These are phyloP conservation scores for Macadamia integrifolia DNA, from an alignment of 164 flowering plant genomes.

Conservation along the genomic window DNA sequence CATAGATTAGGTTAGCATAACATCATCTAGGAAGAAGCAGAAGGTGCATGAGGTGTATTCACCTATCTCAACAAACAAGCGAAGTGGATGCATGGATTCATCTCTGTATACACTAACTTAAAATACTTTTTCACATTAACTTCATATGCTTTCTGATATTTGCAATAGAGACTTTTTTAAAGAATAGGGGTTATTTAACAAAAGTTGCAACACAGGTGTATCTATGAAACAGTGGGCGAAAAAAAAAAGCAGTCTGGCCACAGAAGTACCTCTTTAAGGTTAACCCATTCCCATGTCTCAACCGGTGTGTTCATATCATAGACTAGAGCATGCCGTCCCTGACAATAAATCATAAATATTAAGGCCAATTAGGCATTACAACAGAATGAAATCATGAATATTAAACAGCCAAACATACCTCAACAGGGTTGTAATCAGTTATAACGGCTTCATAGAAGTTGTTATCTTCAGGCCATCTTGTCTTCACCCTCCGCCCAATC, in stretches of 20 bases:
- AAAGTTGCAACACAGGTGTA: no score
- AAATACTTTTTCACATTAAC: no score
- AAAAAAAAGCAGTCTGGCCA: neutral
- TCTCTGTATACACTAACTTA: no score
- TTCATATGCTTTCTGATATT: no score
- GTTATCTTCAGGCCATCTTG: slow-evolving; percentile 97
- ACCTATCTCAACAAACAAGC: no score
- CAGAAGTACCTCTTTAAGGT: slow-evolving; percentile 44
- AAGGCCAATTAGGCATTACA: neutral
- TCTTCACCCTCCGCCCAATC: slow-evolving; percentile 82
- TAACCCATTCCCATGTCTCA: slow-evolving; percentile 55
- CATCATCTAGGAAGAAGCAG: no score
- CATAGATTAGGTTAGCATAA: no score
- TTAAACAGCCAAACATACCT: slow-evolving; percentile 37
- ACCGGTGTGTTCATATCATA: slow-evolving; percentile 40
- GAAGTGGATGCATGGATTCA: no score
- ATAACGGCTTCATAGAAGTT: slow-evolving; percentile 91
- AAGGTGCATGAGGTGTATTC: no score
- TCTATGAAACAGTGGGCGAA: no score
- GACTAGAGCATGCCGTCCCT: slow-evolving; percentile 55
- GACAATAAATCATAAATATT: slow-evolving; percentile 7
- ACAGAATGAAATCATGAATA: neutral
- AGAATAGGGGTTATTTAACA: no score
- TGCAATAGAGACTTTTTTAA: no score
- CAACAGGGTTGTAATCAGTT: slow-evolving; percentile 58